Conservation (phyloP, 148 eudicot genomes). For the Rhododendron kiyosumense region DNA sequence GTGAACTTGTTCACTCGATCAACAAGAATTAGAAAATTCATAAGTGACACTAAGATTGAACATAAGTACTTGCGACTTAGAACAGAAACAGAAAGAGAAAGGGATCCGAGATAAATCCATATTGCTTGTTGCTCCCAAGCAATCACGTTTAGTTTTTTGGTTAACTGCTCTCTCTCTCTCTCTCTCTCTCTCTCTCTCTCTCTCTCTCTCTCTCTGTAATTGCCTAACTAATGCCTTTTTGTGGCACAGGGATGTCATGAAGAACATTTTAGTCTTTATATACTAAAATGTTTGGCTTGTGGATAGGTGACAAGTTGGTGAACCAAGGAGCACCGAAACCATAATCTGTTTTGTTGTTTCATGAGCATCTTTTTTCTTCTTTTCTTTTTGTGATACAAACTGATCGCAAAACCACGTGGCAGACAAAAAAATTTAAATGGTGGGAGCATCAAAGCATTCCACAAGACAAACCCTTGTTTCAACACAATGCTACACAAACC, state of each 20-base stretch:
- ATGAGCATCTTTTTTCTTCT: neutral
- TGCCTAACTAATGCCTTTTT: no score
- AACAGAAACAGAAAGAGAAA: neutral
- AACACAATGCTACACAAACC: neutral
- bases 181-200: no score
- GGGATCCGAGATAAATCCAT: neutral
- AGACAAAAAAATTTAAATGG: neutral
- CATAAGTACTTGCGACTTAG: neutral
- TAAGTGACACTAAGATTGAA: neutral
- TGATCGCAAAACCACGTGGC: neutral
- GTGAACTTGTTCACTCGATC: neutral
- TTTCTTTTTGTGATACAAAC: neutral
- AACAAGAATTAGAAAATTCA: neutral
- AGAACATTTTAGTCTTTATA: no score
- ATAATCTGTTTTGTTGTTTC: neutral
- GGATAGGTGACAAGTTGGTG: no score
- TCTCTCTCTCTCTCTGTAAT: no score
- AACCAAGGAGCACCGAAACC: neutral
- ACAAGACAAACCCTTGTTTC: conserved; percentile 1
- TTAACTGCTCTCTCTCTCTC: no score
- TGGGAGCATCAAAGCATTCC: neutral
- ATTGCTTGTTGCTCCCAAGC: neutral
- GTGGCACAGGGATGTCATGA: no score
- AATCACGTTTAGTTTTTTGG: neutral
- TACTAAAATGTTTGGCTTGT: no score